Base-by-base conservation (phyloP, 2,329 filamentous ascomycete species). In the Akanthomyces lecanii region DNA sequence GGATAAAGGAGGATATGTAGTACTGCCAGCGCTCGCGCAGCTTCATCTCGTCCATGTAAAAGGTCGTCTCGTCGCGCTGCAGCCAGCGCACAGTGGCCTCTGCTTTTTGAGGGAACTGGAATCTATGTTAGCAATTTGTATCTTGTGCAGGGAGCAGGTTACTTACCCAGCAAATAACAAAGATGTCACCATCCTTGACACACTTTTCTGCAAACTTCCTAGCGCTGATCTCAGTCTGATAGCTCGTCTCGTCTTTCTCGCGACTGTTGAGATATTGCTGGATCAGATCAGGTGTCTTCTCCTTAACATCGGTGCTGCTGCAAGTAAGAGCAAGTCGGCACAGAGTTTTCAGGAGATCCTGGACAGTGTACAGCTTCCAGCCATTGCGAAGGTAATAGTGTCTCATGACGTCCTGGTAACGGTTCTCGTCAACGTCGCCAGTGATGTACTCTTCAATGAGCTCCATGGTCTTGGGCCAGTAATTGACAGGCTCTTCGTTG, bases 291-390 rank as follows among this genome's bases (percentile, higher is more conserved):
- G 90, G 87, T 44, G 91, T 97, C 82, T 95, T 96, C 73, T 99
- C 95, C 78, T 97, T 97, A 53, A 86, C 83, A 69, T 99, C 95
- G 3, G 86, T 86, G 70, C 88, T 92, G 71, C 93, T 90, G 73
- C 96, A 92, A n/a, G 85, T 85, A 21, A 92, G 82, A 28, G 90
- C 92, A 64, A 93, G 89, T 63, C 92, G 89, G 64, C 89, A 89
- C 45, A 97, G 85, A 1, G 89, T 89, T 71, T 87, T 88, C 60
- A 98, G 85, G 36, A 97, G 86, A 73, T 96, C 93, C 71, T 96
- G 91, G 67, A 98, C 88, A 5, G 91, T 93, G 78, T 98, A 99
- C 45, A 98, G 78, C 70, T 92, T 92, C 89, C 94, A 99, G 7
- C 95, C 95, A 67, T 87, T 90, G 72, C 89, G 88, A 63, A 98